Conservation (phyloP, 225 moss, liverwort and hornwort species). For the Bryoerythrophyllum caledonicum region DNA sequence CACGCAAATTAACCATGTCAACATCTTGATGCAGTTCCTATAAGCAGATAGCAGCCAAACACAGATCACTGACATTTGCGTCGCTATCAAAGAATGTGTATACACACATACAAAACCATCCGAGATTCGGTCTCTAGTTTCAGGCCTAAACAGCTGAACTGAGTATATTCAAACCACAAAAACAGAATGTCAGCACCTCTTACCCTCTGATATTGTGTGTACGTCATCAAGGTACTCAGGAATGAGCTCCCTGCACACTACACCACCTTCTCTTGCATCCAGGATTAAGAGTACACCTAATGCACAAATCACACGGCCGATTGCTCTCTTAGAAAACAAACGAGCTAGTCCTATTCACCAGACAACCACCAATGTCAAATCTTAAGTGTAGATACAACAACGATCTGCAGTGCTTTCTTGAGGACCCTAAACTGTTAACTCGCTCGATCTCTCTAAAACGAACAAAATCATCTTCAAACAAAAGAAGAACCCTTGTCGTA, state of each 20-base stretch:
- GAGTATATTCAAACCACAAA: not conserved
- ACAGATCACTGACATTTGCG: not conserved
- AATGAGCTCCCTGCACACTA: conserved; percentile 77
- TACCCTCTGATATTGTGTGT: conserved; percentile 84
- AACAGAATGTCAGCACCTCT: conserved; percentile 13
- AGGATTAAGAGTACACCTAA: conserved; percentile 78
- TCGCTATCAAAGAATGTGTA: not conserved
- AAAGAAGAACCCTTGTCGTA: not conserved
- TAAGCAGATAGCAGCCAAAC: not conserved
- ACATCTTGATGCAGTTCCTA: not conserved
- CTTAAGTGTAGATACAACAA: not conserved
- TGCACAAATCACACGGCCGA: conserved; percentile 12
- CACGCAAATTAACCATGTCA: not conserved
- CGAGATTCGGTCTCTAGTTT: not conserved
- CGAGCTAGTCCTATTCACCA: not conserved
- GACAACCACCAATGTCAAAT: not conserved
- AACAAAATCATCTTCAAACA: not conserved
- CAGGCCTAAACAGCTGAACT: not conserved
- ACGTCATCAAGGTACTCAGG: conserved; percentile 88
- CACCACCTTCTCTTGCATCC: conserved; percentile 72
- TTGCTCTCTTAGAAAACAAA: not conserved
- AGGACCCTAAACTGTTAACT: not conserved
- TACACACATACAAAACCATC: not conserved
- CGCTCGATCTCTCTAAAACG: not conserved
- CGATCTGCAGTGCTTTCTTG: not conserved